A percentile compares a stretch with the other conserved stretches of the same genome.
phyloP scores from a whole-genome alignment of 768 basidiomycete genomes.

The Punctularia strigosozonata region DNA sequence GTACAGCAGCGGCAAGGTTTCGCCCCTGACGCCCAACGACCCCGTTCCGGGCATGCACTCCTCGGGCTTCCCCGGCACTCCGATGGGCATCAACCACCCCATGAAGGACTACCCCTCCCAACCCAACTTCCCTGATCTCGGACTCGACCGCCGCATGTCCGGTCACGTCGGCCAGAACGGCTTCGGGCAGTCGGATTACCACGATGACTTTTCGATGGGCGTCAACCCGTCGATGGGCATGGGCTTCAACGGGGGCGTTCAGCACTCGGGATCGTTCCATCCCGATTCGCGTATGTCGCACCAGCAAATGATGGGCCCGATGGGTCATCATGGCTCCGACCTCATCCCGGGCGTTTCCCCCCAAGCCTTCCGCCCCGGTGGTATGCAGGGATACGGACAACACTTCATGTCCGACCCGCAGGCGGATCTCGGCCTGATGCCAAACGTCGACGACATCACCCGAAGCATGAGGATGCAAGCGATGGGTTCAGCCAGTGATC shows the following conservation, averaged over 20 bases:
- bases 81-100: constrained; percentile 22
- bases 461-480: constrained; percentile 50
- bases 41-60: constrained; percentile 46
- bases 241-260: constrained; percentile 20
- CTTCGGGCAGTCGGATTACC: constrained; percentile 45
- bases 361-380: constrained; percentile 50
- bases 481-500: constrained; percentile 54
- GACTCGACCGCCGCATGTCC: constrained; percentile 47
- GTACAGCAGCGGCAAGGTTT: constrained; percentile 63
- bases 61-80: constrained; percentile 35
- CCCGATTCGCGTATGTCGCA: constrained; percentile 43
- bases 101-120: constrained; percentile 44
- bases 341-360: constrained; percentile 60
- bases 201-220: constrained; percentile 48
- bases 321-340: constrained; percentile 40
- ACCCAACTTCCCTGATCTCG: constrained; percentile 43
- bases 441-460: constrained; percentile 49
- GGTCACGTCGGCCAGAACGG: constrained; percentile 27
- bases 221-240: constrained; percentile 34
- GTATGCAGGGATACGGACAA: constrained; percentile 39
- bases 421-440: constrained; percentile 48
- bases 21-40: constrained; percentile 64
- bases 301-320: constrained; percentile 33
- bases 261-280: constrained; percentile 39
- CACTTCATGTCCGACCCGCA: constrained; percentile 44